A percentile compares a stretch with the other conserved stretches of the same genome.
phyloP scores from a whole-genome alignment of 306 rosid species.

The Inga oerstediana region DNA sequence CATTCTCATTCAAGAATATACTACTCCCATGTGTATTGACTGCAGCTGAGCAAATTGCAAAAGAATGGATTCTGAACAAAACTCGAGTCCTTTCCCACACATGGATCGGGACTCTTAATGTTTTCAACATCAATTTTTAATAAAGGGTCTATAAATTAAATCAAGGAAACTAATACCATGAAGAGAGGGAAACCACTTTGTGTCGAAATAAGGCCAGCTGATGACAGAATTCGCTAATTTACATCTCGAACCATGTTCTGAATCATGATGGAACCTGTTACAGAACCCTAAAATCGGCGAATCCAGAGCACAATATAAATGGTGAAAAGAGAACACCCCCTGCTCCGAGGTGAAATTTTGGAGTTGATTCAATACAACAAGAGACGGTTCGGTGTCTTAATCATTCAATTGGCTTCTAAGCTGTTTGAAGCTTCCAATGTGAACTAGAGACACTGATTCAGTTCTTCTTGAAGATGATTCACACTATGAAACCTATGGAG shows the following conservation, averaged over 20 bases:
- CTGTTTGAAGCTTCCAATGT: no score
- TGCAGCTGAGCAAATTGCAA: conserved; percentile 47
- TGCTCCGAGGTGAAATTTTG: no score
- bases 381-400: no score
- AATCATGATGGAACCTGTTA: neutral
- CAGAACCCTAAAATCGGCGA: neutral
- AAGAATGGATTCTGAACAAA: conserved; percentile 47
- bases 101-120: conserved; percentile 36
- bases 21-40: conserved; percentile 26
- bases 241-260: neutral
- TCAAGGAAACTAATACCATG: conserved; percentile 25
- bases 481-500: no score
- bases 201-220: neutral
- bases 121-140: conserved; percentile 47
- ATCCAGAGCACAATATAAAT: no score
- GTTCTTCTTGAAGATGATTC: no score
- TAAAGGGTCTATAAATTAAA: conserved; percentile 1
- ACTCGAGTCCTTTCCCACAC: conserved; percentile 32
- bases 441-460: no score
- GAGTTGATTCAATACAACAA: no score
- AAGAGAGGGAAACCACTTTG: neutral
- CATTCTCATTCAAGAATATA: conserved; percentile 24
- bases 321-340: no score
- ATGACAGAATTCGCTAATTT: neutral
- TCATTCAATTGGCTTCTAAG: no score